Evolutionary conservation across 805 yeast species (phyloP).

Genomic region (Kuraishia piskuri): DNA sequence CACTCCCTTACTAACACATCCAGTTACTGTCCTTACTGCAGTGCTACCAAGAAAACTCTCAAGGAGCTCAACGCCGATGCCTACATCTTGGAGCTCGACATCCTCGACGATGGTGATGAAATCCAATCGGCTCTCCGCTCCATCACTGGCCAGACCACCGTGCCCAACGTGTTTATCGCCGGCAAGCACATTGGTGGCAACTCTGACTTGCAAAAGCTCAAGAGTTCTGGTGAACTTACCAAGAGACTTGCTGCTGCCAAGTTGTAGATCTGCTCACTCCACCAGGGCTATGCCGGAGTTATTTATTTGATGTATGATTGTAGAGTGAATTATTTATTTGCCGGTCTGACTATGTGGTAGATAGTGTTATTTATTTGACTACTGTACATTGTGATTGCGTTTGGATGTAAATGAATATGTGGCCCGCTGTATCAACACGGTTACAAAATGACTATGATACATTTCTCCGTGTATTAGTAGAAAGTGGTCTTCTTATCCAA

Average conservation of each 20-base stretch:
- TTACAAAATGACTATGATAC: too few relatives aligned
- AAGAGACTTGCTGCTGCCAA: conserved; percentile 5
- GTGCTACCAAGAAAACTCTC: conserved; percentile 39
- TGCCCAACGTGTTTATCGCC: conserved; percentile 83
- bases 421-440: too few relatives aligned
- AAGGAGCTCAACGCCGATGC: conserved; percentile 33
- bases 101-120: conserved; percentile 59
- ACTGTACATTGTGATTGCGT: too few relatives aligned
- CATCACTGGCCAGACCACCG: conserved; percentile 86
- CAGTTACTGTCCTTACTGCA: conserved; percentile 55
- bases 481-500: too few relatives aligned
- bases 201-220: conserved; percentile 74
- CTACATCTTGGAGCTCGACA: conserved; percentile 46
- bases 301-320: too few relatives aligned
- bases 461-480: too few relatives aligned
- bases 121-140: conserved; percentile 72
- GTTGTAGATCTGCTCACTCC: not conserved
- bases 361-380: too few relatives aligned
- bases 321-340: too few relatives aligned
- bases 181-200: conserved; percentile 96
- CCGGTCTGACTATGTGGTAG: too few relatives aligned
- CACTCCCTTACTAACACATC: not conserved
- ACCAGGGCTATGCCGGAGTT: too few relatives aligned
- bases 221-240: conserved; percentile 47
- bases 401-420: too few relatives aligned